Base-by-base conservation (phyloP, 257 asterid species). In the Solanum corneliomulleri region DNA sequence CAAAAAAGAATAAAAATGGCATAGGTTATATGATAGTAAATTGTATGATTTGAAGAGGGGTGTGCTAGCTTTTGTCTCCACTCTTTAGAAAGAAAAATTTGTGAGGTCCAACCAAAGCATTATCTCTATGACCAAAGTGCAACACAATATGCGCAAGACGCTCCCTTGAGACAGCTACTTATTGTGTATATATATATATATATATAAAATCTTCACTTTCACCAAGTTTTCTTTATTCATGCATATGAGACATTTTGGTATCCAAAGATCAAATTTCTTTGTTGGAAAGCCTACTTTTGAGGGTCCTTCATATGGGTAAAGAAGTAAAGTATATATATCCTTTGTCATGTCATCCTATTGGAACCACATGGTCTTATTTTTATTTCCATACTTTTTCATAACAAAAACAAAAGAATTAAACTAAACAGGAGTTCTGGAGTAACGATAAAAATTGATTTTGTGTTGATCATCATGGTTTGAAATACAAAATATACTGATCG, bases 11-110 rank as follows among this genome's bases (percentile, higher is more conserved):
- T 44, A 27, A 64, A 23, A 64, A 45, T 64, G 68, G 25, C 21
- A 29, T 83, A 37, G 6, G 81, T 21, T 21, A 78, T 16, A 70
- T 71, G n/a, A 70, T 85, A 45, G 16, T 84, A 83, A 31, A 44
- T 27, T 78, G 76, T 90, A 91, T 93, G 90, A 92, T 93, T 93
- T 89, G 86, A 88, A 87, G 87, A 31, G 91, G 90, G 91, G 97
- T 91, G 93, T 93, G 16, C 88, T 37, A 37, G 39, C 39, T 89
- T 93, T 94, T 93, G 94, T 92, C 94, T 93, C 98, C 95, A 94
- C 93, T 91, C 92, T 89, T 90, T 87, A 89, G 68, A 5, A 47
- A 87, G 39, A 37, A 37, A 37, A 37, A 37, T 27, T 39, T 68
- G 39, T 89, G 94, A 94, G 97, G 97, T 90, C 92, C 93, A 89